These are phyloP conservation scores for Eucalyptus shirleyi DNA, from an alignment of 345 rosid genomes.

Conservation along the genomic window DNA sequence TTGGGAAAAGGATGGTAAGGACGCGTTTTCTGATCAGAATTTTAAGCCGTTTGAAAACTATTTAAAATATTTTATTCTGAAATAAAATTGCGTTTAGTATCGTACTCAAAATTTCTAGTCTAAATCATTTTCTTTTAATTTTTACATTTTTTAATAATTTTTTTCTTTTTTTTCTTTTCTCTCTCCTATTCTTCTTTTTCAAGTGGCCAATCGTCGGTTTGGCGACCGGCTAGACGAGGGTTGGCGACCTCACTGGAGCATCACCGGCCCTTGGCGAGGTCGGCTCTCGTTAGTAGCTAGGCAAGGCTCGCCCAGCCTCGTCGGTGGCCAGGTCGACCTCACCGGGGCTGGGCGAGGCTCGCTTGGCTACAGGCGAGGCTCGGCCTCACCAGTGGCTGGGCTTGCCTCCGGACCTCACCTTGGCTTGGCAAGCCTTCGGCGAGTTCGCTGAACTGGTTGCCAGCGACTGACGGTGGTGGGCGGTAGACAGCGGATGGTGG, in stretches of 20 bases:
- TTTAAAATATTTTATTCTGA: rapidly evolving
- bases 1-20: background rate
- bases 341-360: rapidly evolving
- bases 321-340: rapidly evolving
- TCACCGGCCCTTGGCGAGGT: rapidly evolving
- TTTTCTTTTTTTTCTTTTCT: rapidly evolving
- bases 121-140: too few species aligned
- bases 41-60: rapidly evolving
- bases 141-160: too few species aligned
- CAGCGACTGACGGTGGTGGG: rapidly evolving
- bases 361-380: rapidly evolving
- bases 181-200: too few species aligned
- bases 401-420: too few species aligned
- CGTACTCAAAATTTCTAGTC: rapidly evolving
- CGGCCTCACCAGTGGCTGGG: rapidly evolving
- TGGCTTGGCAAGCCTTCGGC: too few species aligned
- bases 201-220: rapidly evolving
- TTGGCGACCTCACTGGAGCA: rapidly evolving
- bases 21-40: rapidly evolving
- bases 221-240: rapidly evolving
- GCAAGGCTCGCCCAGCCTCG: too few species aligned
- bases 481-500: rapidly evolving
- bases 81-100: rapidly evolving
- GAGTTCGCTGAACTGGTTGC: rapidly evolving
- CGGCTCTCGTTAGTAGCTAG: too few species aligned